Percentiles rank a stretch among this genome's conserved stretches.
phyloP scores from a whole-genome alignment of 257 asterid genomes.

The Solanum arcanum region DNA sequence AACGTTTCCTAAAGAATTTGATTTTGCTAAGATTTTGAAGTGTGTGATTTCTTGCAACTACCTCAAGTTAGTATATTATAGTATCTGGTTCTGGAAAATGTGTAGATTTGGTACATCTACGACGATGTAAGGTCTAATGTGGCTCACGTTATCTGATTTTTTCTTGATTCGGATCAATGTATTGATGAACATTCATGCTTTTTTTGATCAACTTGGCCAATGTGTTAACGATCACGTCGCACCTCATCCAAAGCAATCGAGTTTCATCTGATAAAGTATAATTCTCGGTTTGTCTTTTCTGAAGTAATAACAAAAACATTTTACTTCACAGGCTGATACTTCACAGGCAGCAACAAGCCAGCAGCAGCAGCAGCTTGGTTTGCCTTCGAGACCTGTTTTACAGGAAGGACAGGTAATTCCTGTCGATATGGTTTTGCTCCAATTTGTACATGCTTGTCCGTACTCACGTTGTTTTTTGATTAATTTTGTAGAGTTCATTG shows the following conservation, averaged over 20 bases:
- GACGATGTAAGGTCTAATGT: neutral
- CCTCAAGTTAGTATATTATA: neutral
- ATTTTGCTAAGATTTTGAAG: neutral
- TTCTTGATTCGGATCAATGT: neutral
- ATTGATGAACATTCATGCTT: neutral
- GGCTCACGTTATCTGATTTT: neutral
- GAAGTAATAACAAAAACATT: neutral
- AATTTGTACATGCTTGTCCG: neutral
- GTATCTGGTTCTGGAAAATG: neutral
- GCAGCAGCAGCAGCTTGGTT: slow-evolving; percentile 48
- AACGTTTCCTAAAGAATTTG: neutral
- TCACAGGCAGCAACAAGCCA: slow-evolving; percentile 72
- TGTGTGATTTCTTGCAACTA: neutral
- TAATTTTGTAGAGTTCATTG: slow-evolving; percentile 50
- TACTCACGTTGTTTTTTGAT: slow-evolving; percentile 3
- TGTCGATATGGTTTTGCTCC: neutral
- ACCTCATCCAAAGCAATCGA: neutral
- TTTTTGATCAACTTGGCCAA: neutral
- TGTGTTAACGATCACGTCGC: neutral
- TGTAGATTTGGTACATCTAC: neutral
- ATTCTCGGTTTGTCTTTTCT: neutral
- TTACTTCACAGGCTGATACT: slow-evolving; percentile 41
- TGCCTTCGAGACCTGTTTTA: slow-evolving; percentile 62
- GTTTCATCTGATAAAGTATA: neutral
- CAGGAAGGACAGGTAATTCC: slow-evolving; percentile 64